These are phyloP conservation scores for Chaetothyriales sp. DNA, from an alignment of 2,329 filamentous ascomycete genomes.

Conservation along the genomic window DNA sequence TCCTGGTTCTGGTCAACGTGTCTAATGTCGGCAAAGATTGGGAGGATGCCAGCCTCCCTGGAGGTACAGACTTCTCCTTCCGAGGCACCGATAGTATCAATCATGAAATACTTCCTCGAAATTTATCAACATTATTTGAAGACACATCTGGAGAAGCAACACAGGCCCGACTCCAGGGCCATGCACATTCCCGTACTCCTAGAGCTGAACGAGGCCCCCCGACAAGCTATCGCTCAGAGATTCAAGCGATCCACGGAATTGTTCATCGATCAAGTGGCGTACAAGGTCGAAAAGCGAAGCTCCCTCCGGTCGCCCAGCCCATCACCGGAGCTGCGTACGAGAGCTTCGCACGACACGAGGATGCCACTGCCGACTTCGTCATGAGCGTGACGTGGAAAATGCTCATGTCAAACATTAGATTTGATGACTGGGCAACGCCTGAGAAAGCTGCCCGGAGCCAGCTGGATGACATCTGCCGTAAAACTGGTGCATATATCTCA, in stretches of 20 bases:
- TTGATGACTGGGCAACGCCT: neutral
- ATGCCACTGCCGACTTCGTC: neutral
- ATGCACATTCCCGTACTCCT: neutral
- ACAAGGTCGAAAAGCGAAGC: neutral
- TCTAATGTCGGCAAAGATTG: constrained; percentile 6
- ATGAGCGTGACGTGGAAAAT: neutral
- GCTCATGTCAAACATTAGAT: neutral
- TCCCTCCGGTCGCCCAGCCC: neutral
- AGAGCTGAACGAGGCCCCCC: neutral
- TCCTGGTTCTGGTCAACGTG: neutral
- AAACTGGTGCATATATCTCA: constrained; percentile 9
- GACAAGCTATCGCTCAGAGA: neutral
- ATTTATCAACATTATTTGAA: neutral
- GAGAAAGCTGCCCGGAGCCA: neutral
- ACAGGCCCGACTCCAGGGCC: neutral
- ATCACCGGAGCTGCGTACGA: neutral
- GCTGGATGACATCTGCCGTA: constrained; percentile 1
- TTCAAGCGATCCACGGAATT: neutral
- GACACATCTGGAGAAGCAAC: neutral
- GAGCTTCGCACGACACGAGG: neutral
- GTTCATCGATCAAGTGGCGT: neutral
- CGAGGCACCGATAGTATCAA: constrained; percentile 6
- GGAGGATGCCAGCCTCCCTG: constrained; percentile 11
- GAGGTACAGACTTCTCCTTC: constrained; percentile 9
- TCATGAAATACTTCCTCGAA: constrained; percentile 2